Evolutionary conservation across 768 basidiomycete species (phyloP), one percentile per base, ranked within the genome.

Genomic region (Psilocybe subaeruginosa): DNA sequence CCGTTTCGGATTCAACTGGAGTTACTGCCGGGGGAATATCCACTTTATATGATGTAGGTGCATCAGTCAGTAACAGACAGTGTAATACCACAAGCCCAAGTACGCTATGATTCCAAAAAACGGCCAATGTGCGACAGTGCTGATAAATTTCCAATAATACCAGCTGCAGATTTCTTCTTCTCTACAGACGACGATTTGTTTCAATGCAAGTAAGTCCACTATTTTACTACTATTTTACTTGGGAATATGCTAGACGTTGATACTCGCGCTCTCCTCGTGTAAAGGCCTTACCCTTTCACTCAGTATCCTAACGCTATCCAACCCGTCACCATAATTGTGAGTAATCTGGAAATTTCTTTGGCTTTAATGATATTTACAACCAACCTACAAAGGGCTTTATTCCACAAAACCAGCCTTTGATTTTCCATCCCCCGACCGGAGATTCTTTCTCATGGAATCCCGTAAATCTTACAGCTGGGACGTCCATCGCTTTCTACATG

Each of bases 1-100:
- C 65, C 48, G 70, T 74, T 68, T 70, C 69, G 7, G 73, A 74
- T 43, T 68, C 72, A 8, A 68, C 67, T 4, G 73, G 69, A 8
- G 56, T 63, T 35, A 68, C 69, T 12, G 62, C 72, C 19, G 72
- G 72, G 16, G 70, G 72, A 16, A 64, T 69, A 19, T 60, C 70
- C 2, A 52, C 50, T 14, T 17, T 71, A 19, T 50, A 68, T 56
- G 70, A 66, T 4, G 69, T 74, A 8, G 72, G 65, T 3, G 52
- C 63, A 5, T 60, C 70, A 2, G 39, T 57, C 11, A 64, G 60
- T 14, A 61, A 60, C 8, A 45, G 37, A 27, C n/a, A 29, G 2
- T 74, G 73, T 48, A 65, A 72, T 63, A 69, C 64, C 0, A 66
- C 65, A 12, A 65, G 66, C 60, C 68, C 66, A 54, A 64, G 73